phyloP scores from a whole-genome alignment of 192 early-diverging fungal species.

The Umbelopsis ramanniana region DNA sequence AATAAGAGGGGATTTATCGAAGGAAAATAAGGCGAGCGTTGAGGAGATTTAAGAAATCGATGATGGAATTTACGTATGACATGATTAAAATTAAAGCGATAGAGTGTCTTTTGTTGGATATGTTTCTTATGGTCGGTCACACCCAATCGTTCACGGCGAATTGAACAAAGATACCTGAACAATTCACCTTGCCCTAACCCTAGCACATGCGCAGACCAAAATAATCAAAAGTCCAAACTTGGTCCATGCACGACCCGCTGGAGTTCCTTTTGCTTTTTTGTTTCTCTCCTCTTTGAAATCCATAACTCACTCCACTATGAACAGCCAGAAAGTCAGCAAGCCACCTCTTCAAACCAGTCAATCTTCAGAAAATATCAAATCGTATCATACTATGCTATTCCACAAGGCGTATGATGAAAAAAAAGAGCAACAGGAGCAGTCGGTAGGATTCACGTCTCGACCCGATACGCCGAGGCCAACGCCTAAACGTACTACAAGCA shows the following conservation, averaged over 20 bases:
- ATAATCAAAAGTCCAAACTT: background rate
- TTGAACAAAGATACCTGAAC: background rate
- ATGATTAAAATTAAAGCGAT: background rate
- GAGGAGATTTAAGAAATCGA: background rate
- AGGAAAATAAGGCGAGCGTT: background rate
- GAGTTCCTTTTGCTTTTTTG: background rate
- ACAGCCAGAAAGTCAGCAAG: background rate
- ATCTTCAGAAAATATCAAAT: slow-evolving; percentile 13
- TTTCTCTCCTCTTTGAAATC: background rate
- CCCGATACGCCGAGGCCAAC: slow-evolving; percentile 9
- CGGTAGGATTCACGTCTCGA: background rate
- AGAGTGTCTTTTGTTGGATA: background rate
- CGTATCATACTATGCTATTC: slow-evolving; percentile 14
- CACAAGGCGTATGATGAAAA: slow-evolving; percentile 17
- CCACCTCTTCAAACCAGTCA: background rate
- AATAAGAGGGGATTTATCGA: background rate
- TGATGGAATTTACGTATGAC: background rate
- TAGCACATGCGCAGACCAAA: no score
- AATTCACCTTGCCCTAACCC: background rate
- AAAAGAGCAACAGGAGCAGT: background rate
- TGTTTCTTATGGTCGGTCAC: background rate
- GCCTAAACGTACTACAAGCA: slow-evolving; percentile 1
- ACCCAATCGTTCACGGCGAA: background rate
- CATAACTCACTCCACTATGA: background rate
- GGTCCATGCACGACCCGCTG: background rate